A percentile compares a stretch with the other conserved stretches of the same genome.
phyloP scores from a whole-genome alignment of 2,329 filamentous ascomycete genomes.

The Cladosporium sphaerospermum region DNA sequence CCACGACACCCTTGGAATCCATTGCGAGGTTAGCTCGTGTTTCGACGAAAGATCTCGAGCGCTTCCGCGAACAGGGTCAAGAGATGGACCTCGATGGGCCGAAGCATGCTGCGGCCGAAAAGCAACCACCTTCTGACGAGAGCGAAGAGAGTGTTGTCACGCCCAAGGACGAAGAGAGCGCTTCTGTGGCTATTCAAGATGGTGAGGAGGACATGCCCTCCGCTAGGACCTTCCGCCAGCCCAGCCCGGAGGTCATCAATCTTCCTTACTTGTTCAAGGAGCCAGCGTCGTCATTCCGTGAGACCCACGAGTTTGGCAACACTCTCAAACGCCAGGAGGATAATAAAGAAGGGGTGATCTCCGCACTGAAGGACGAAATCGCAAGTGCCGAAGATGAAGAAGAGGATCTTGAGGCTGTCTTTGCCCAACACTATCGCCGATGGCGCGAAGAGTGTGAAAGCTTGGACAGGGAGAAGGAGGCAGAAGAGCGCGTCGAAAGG shows the following conservation, averaged over 20 bases:
- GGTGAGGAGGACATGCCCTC: conserved; percentile 17
- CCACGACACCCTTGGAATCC: conserved; percentile 38
- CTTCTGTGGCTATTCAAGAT: conserved; percentile 20
- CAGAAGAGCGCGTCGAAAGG: conserved; percentile 32
- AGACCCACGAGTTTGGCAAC: conserved; percentile 34
- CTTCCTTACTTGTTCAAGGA: conserved; percentile 41
- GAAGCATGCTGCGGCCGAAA: conserved; percentile 3
- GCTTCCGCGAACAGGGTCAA: conserved; percentile 18
- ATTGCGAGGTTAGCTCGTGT: conserved; percentile 38
- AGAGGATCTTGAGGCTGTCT: conserved; percentile 24
- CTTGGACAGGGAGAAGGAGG: conserved; percentile 37
- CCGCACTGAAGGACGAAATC: conserved; percentile 21
- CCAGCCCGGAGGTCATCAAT: conserved; percentile 35
- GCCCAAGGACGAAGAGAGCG: conserved; percentile 27
- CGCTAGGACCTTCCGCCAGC: conserved; percentile 24
- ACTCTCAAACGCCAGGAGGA: conserved; percentile 30
- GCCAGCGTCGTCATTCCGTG: conserved; percentile 32
- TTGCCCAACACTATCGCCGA: conserved; percentile 33
- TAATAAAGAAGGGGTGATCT: conserved; percentile 32
- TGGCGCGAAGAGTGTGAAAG: conserved; percentile 38
- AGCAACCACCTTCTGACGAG: conserved; percentile 19
- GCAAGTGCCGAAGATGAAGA: conserved; percentile 28
- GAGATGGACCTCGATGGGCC: conserved; percentile 25
- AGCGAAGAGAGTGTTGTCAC: conserved; percentile 29
- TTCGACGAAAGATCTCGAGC: conserved; percentile 26